phyloP scores from a whole-genome alignment of 2,329 filamentous ascomycete species.

The Didymella glomerata region DNA sequence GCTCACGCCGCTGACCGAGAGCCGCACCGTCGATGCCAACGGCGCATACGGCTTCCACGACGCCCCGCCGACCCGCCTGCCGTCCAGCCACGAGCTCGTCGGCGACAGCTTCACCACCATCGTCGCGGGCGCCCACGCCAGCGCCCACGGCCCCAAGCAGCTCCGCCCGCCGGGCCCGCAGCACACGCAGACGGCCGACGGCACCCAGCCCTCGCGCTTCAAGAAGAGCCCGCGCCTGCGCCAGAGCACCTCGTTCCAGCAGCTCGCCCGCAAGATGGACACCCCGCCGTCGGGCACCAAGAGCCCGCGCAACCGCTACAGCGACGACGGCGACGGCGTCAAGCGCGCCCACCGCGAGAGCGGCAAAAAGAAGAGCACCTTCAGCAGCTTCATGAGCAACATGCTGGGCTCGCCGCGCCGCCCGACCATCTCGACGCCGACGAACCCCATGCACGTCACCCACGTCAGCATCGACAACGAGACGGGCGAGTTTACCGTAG shows the following conservation, averaged over 20 bases:
- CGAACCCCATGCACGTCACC: conserved; percentile 97
- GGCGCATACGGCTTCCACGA: conserved; percentile 19
- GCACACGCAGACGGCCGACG: conserved; percentile 42
- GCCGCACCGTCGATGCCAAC: conserved; percentile 28
- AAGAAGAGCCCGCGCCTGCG: conserved; percentile 46
- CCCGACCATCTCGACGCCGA: conserved; percentile 94
- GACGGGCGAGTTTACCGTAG: conserved; percentile 93
- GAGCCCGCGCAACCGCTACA: conserved; percentile 52
- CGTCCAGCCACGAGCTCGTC: conserved; percentile 18
- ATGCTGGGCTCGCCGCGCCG: conserved; percentile 75
- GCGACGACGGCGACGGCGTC: conserved; percentile 45
- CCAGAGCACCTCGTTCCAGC: conserved; percentile 55
- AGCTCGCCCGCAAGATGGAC: conserved; percentile 56
- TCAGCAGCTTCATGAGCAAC: conserved; percentile 52
- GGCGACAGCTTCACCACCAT: conserved; percentile 19
- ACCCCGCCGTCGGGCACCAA: conserved; percentile 49
- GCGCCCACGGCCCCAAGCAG: conserved; percentile 26
- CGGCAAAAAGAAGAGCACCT: conserved; percentile 54
- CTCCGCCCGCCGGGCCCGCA: conserved; percentile 38
- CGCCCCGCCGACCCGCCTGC: conserved; percentile 8
- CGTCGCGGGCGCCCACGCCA: conserved; percentile 18
- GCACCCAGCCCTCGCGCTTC: conserved; percentile 26
- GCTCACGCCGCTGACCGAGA: conserved; percentile 26
- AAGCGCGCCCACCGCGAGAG: conserved; percentile 45
- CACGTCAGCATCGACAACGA: conserved; percentile 97